Conservation (phyloP, 805 yeast species). For the Starmerella lactis-condensi region DNA sequence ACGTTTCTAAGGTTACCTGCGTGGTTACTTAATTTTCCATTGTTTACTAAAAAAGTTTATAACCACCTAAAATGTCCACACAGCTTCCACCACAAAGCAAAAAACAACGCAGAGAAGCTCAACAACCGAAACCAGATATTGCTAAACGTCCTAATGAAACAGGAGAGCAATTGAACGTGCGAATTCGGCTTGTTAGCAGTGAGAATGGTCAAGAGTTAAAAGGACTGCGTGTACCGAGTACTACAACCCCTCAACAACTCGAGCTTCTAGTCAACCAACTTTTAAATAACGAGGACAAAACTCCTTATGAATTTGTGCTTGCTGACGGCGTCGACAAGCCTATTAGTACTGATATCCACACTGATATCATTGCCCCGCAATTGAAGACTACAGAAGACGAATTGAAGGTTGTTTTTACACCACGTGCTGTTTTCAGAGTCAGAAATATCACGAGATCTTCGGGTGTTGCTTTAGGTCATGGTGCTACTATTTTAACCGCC, state of each 20-base stretch:
- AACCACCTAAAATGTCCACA: constrained; percentile 78
- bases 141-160: constrained; percentile 64
- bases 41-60: too few species aligned
- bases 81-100: constrained; percentile 85
- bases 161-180: too few species aligned
- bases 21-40: too few species aligned
- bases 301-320: constrained; percentile 74
- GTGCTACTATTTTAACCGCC: constrained; percentile 77
- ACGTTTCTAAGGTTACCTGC: too few species aligned
- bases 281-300: constrained; percentile 50
- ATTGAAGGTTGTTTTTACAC: constrained; percentile 76
- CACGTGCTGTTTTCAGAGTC: constrained; percentile 87
- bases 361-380: constrained; percentile 71
- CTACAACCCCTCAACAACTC: constrained; percentile 63
- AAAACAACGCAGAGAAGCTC: constrained; percentile 49
- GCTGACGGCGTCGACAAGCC: constrained; percentile 26
- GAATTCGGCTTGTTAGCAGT: constrained; percentile 76
- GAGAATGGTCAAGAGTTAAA: constrained; percentile 77
- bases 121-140: constrained; percentile 30
- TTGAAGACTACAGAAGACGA: constrained; percentile 82
- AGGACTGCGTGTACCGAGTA: constrained; percentile 79
- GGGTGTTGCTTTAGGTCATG: constrained; percentile 89
- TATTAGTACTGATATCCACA: constrained; percentile 56
- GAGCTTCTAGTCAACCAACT: constrained; percentile 75
- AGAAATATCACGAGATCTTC: constrained; percentile 77